Percentiles rank a stretch among this genome's conserved stretches.
Evolutionary conservation across 345 rosid genomes (phyloP).

Genomic region (Limnanthes douglasii): DNA sequence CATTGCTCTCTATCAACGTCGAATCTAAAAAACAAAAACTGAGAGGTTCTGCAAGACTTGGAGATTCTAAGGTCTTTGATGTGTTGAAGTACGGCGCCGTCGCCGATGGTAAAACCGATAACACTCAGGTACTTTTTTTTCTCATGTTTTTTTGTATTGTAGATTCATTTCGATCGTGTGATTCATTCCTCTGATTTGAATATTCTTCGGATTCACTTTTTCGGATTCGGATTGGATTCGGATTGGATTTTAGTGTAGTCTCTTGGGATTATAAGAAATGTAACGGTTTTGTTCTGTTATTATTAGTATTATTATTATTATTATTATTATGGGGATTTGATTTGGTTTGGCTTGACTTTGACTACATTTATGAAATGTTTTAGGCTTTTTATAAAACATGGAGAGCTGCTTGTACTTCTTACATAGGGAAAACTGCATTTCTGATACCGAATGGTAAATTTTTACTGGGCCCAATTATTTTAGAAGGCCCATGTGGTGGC

Average conservation of each 20-base stretch:
- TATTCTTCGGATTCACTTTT: not conserved
- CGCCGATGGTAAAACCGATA: not conserved
- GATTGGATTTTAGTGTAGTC: conserved; percentile 17
- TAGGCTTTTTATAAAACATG: not conserved
- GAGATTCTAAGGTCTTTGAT: too few relatives aligned
- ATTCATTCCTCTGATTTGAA: not conserved
- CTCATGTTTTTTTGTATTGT: too few relatives aligned
- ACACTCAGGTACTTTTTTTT: not conserved
- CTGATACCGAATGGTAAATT: not conserved
- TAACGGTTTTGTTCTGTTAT: conserved; percentile 14
- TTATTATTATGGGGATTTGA: not conserved
- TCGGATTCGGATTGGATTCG: too few relatives aligned
- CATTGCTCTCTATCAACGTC: too few relatives aligned
- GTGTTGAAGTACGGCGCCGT: not conserved
- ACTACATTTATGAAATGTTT: too few relatives aligned
- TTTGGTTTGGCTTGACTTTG: not conserved
- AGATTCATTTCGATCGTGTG: not conserved
- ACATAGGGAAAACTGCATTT: not conserved
- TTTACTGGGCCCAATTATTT: not conserved
- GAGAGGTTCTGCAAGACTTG: conserved; percentile 1
- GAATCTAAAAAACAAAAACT: too few relatives aligned
- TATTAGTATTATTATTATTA: conserved; percentile 4
- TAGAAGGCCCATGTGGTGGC: not conserved
- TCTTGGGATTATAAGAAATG: conserved; percentile 51
- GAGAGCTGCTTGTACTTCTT: not conserved